Conservation (phyloP, 495 filamentous ascomycete species). For the Lepraria neglecta region DNA sequence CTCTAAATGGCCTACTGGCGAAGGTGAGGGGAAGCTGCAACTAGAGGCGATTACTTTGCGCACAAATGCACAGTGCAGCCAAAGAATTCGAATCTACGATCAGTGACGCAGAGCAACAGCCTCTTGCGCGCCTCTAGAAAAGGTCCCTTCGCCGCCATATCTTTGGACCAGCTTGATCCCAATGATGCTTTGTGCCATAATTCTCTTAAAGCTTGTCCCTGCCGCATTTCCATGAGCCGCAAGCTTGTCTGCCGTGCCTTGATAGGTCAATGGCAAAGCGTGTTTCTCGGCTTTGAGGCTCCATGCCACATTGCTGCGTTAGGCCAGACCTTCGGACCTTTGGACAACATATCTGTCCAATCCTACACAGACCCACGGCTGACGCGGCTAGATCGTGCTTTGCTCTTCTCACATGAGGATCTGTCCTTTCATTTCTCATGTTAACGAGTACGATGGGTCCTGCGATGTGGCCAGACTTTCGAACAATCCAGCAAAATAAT, state of each 20-base stretch:
- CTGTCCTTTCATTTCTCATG: too few relatives aligned
- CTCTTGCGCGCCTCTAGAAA: neutral
- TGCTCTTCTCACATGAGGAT: neutral
- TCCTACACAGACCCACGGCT: neutral
- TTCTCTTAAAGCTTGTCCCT: too few relatives aligned
- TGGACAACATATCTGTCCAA: neutral
- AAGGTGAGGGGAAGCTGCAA: constrained; percentile 14
- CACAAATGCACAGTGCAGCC: neutral
- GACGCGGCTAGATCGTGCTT: neutral
- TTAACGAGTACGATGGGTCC: neutral
- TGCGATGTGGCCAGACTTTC: neutral
- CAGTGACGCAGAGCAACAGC: constrained; percentile 9
- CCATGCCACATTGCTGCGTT: neutral
- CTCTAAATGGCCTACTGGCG: neutral
- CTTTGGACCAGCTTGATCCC: neutral
- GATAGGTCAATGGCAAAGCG: neutral
- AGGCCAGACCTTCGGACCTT: neutral
- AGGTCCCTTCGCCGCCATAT: neutral
- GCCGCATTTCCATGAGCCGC: too few relatives aligned
- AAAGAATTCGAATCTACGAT: neutral
- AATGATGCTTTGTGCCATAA: neutral
- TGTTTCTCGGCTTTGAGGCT: neutral
- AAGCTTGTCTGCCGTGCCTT: neutral
- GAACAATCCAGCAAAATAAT: neutral
- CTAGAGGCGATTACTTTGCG: constrained; percentile 13